These are phyloP conservation scores for Penicillium sp. DNA, from an alignment of 2,329 filamentous ascomycete species.

Conservation along the genomic window DNA sequence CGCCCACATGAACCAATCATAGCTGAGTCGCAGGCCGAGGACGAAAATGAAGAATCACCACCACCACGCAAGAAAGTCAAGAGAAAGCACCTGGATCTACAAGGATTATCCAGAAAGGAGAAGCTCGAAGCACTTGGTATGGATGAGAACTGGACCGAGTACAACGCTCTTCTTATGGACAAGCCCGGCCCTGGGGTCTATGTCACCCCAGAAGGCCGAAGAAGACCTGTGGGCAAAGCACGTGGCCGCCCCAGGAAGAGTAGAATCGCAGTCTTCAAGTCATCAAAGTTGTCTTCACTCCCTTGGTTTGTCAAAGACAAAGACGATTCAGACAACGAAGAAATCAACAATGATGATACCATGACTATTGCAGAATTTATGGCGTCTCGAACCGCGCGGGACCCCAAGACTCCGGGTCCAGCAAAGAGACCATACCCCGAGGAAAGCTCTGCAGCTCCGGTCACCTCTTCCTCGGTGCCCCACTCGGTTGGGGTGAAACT, in stretches of 20 bases:
- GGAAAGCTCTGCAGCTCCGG: neutral
- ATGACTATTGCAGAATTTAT: neutral
- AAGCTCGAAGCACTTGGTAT: constrained; percentile 41
- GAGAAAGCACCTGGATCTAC: constrained; percentile 21
- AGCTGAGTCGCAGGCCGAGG: constrained; percentile 5
- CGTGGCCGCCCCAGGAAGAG: constrained; percentile 42
- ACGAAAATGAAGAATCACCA: constrained; percentile 3
- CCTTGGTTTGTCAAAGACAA: constrained; percentile 36
- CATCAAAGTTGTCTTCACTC: constrained; percentile 31
- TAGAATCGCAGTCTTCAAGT: constrained; percentile 44
- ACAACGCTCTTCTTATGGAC: constrained; percentile 39
- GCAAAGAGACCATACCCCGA: neutral
- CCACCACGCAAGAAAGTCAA: constrained; percentile 18
- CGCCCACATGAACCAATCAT: neutral
- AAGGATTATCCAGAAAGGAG: constrained; percentile 40
- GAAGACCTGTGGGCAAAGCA: constrained; percentile 38
- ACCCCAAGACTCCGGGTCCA: neutral
- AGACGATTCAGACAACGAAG: constrained; percentile 9
- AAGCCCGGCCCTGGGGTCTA: constrained; percentile 43
- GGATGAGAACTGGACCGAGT: constrained; percentile 45
- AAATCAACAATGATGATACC: neutral
- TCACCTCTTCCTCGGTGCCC: neutral
- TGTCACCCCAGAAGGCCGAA: constrained; percentile 41
- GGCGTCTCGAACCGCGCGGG: neutral
- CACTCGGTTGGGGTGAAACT: neutral